A percentile compares a stretch with the other conserved stretches of the same genome.
phyloP scores from a whole-genome alignment of 1,284 basidiomycete species.

The Microbotryum intermedium region DNA sequence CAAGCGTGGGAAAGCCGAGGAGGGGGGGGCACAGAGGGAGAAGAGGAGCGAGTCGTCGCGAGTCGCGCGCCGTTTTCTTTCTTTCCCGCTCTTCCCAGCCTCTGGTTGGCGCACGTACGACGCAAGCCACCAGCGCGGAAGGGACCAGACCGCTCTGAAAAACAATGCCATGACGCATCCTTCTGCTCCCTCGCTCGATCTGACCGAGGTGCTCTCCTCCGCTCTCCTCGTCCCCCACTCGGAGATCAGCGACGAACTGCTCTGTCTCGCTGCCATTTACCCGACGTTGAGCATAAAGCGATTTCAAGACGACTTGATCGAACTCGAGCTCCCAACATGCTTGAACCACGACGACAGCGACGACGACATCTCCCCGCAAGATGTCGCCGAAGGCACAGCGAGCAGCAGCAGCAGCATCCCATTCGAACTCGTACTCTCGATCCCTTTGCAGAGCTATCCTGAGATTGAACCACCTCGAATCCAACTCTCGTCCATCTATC shows the following conservation, averaged over 20 bases:
- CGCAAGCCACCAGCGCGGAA: too few species aligned
- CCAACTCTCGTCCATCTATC: constrained; percentile 23
- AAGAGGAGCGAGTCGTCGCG: too few species aligned
- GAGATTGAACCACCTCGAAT: constrained; percentile 8
- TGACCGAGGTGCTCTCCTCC: constrained; percentile 11
- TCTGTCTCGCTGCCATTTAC: constrained; percentile 20
- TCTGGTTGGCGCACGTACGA: too few species aligned
- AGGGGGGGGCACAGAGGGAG: too few species aligned
- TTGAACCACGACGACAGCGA: not conserved
- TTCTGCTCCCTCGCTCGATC: constrained; percentile 2
- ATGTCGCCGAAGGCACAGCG: not conserved
- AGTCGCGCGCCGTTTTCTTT: too few species aligned
- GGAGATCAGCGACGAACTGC: constrained; percentile 20
- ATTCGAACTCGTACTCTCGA: constrained; percentile 19
- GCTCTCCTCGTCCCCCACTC: constrained; percentile 1
- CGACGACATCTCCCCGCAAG: not conserved
- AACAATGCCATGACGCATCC: not conserved
- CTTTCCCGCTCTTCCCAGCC: too few species aligned
- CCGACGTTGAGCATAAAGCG: too few species aligned
- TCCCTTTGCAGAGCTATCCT: constrained; percentile 20
- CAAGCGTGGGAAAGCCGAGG: too few species aligned
- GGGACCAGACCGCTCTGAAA: too few species aligned
- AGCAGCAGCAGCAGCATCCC: not conserved
- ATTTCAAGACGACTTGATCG: too few species aligned
- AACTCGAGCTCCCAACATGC: not conserved